Evolutionary conservation across 805 yeast species (phyloP).

Genomic region (Millerozyma acaciae): DNA sequence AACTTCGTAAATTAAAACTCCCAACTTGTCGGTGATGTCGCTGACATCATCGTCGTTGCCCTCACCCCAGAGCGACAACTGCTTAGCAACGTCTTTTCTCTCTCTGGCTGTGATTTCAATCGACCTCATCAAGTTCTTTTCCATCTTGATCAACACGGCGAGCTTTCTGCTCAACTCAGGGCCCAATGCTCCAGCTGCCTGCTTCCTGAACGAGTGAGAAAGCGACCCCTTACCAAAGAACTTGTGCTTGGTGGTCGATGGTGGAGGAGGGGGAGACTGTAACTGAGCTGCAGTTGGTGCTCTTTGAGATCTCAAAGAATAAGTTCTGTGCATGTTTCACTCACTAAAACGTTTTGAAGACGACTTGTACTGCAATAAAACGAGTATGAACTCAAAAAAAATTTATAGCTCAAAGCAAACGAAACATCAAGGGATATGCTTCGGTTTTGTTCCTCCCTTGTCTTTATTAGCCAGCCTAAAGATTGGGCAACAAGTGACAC

Average conservation of each 20-base stretch:
- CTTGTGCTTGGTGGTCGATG: slow-evolving; percentile 65
- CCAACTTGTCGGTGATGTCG: slow-evolving; percentile 95
- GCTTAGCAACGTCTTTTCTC: slow-evolving; percentile 95
- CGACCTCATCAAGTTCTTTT: slow-evolving; percentile 92
- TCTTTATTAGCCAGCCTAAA: slow-evolving; percentile 1
- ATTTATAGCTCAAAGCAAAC: not conserved
- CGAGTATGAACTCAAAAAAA: not conserved
- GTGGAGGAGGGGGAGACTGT: slow-evolving; percentile 78
- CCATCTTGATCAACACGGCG: slow-evolving; percentile 90
- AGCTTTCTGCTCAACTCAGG: slow-evolving; percentile 93
- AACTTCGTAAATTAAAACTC: slow-evolving; percentile 90
- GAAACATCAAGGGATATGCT: not conserved
- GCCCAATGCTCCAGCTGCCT: slow-evolving; percentile 87
- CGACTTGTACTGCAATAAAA: not conserved
- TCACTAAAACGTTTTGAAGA: not conserved
- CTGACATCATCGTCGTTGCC: slow-evolving; percentile 96
- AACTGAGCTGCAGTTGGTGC: slow-evolving; percentile 82
- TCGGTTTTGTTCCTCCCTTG: slow-evolving; percentile 1
- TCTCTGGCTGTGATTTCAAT: slow-evolving; percentile 90
- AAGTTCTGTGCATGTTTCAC: slow-evolving; percentile 71
- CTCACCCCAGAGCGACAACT: slow-evolving; percentile 96
- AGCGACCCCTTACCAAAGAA: slow-evolving; percentile 75
- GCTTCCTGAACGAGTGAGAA: slow-evolving; percentile 68
- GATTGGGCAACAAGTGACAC: slow-evolving; percentile 1
- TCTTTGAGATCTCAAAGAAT: slow-evolving; percentile 71